Conservation (phyloP, 768 basidiomycete species). For the Tulasnella calospora region DNA sequence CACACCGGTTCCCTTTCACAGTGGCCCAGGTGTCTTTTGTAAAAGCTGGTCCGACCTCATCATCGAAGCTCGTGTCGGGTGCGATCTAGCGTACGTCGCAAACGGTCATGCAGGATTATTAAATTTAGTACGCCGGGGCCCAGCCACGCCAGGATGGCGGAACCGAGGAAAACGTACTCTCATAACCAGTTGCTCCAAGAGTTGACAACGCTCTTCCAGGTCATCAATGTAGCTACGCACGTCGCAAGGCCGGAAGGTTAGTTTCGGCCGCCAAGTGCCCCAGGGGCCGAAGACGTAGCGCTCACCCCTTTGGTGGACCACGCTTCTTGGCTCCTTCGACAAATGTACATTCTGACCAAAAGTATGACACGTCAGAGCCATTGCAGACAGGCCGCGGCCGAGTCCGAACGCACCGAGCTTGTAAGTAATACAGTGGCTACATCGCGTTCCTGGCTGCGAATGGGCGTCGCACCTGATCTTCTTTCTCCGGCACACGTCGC, state of each 20-base stretch:
- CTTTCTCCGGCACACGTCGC: conserved; percentile 77
- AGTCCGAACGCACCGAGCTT: conserved; percentile 54
- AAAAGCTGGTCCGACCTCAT: conserved; percentile 22
- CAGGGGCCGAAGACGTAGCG: background rate
- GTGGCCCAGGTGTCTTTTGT: conserved; percentile 15
- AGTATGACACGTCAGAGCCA: conserved; percentile 35
- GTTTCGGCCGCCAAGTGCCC: background rate
- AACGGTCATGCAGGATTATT: conserved; percentile 30
- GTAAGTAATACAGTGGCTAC: conserved; percentile 27
- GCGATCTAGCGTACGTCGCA: conserved; percentile 34
- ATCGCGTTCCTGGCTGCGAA: conserved; percentile 6
- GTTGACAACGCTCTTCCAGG: conserved; percentile 51
- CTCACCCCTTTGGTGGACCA: conserved; percentile 61
- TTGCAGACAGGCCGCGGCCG: conserved; percentile 15
- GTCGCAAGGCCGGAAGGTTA: background rate
- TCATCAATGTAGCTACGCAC: conserved; percentile 45
- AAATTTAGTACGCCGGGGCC: background rate
- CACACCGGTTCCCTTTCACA: conserved; percentile 36
- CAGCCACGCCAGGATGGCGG: background rate
- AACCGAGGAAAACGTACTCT: conserved; percentile 4
- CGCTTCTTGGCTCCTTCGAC: conserved; percentile 44
- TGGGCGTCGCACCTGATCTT: conserved; percentile 50
- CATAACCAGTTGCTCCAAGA: conserved; percentile 47
- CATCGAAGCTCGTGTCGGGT: conserved; percentile 34
- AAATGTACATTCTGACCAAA: conserved; percentile 49